Percentiles rank a stretch among this genome's conserved stretches.
These are phyloP conservation scores for Pseudozyma sp. DNA, from an alignment of 1,284 basidiomycete genomes.

Conservation along the genomic window DNA sequence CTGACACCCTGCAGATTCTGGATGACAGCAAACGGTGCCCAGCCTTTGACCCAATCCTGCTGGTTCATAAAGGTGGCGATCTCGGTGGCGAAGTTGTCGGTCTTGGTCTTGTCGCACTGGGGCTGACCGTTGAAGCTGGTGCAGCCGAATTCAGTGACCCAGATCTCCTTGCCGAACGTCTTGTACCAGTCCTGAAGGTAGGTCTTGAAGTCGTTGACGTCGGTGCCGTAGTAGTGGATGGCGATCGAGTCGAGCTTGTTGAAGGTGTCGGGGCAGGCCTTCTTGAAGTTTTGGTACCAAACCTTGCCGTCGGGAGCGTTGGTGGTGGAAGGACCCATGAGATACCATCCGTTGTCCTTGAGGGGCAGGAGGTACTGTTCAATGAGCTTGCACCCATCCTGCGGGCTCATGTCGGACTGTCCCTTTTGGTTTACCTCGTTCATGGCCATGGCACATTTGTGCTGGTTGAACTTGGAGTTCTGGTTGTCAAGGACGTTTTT, in stretches of 20 bases:
- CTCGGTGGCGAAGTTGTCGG: slow-evolving; percentile 70
- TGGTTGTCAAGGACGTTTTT: slow-evolving; percentile 51
- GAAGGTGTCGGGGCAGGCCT: slow-evolving; percentile 48
- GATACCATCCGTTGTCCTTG: slow-evolving; percentile 58
- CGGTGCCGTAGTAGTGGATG: slow-evolving; percentile 63
- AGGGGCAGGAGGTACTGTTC: slow-evolving; percentile 55
- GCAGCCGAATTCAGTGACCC: slow-evolving; percentile 62
- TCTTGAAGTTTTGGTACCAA: slow-evolving; percentile 58
- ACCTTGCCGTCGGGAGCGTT: slow-evolving; percentile 48
- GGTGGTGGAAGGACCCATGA: slow-evolving; percentile 60
- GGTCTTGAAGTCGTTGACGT: slow-evolving; percentile 44
- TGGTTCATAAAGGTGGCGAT: slow-evolving; percentile 63
- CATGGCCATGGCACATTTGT: slow-evolving; percentile 61
- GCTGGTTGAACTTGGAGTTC: slow-evolving; percentile 48
- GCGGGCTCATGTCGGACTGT: slow-evolving; percentile 54
- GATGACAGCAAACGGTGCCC: slow-evolving; percentile 59
- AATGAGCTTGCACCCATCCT: slow-evolving; percentile 53
- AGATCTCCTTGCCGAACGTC: slow-evolving; percentile 56
- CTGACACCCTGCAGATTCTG: slow-evolving; percentile 58
- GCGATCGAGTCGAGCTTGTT: slow-evolving; percentile 57
- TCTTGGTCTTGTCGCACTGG: slow-evolving; percentile 68
- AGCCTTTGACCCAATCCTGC: slow-evolving; percentile 55
- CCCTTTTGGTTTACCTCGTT: slow-evolving; percentile 63
- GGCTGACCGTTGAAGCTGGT: slow-evolving; percentile 68
- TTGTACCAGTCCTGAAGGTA: slow-evolving; percentile 55